Evolutionary conservation across 768 basidiomycete species (phyloP), one percentile per base, ranked within the genome.

Genomic region (Termitomyces sp.): DNA sequence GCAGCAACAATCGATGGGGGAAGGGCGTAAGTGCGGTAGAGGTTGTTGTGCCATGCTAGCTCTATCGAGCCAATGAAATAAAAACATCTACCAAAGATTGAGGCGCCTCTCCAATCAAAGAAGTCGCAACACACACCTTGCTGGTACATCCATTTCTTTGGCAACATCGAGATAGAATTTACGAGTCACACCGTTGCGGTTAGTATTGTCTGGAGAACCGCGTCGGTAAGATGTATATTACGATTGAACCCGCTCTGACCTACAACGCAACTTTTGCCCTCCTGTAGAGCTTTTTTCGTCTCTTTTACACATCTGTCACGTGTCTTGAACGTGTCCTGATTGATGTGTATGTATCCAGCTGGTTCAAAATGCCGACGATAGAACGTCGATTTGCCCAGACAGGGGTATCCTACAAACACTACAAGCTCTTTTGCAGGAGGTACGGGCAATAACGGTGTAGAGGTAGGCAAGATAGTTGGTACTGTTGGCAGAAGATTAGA

Each of bases 41-140:
- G 70, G 64, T 95, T 95, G 68, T 98, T 97, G 70, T 98, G 96
- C 86, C 86, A 90, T 2, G 91, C 91, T 7, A 96, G 78, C 45
- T 93, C 89, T n/a, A 83, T 63, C 9, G 88, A 81, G 43, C 85
- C 89, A 9, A 82, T 75, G 63, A 97, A 96, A 27, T 80, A 61
- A 67, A 95, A 82, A 65, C 91, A 90, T 54, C 91, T 89, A 19
- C 44, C 25, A 48, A 23, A 3, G 14, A 8, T 42, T 44, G 11
- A 44, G 48, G 25, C 8, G 1, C 32, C 3, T 32, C 8, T 47
- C n/a, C 3, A 5, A 30, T 34, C 10, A 52, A 42, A 2, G 5
- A 25, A 10, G 2, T 19, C 11, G 4, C 12, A 51, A 46, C 35
- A 63, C 65, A 25, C 63, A 85, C 89, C 93, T 79, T 3, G 82